Conservation (phyloP, 495 filamentous ascomycete species). For the Penicillium alfredii region DNA sequence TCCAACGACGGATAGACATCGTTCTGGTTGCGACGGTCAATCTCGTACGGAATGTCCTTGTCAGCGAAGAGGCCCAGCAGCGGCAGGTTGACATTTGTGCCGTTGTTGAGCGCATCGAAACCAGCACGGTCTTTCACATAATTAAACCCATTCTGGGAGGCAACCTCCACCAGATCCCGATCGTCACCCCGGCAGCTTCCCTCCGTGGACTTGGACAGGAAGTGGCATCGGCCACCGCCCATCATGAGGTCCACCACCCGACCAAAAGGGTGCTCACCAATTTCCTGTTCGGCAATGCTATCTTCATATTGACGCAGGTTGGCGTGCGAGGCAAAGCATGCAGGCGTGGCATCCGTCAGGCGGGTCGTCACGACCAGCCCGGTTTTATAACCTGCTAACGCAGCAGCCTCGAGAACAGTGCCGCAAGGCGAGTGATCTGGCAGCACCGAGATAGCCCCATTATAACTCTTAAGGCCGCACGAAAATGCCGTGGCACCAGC, state of each 20-base stretch:
- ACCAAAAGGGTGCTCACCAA: conserved; percentile 81
- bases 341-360: conserved; percentile 95
- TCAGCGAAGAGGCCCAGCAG: conserved; percentile 81
- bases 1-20: conserved; percentile 81
- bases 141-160: conserved; percentile 68
- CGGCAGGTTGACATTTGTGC: conserved; percentile 69
- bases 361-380: conserved; percentile 93
- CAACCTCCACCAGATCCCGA: conserved; percentile 61
- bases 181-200: conserved; percentile 74
- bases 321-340: conserved; percentile 89
- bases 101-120: conserved; percentile 72
- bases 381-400: conserved; percentile 83
- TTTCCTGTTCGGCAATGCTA: conserved; percentile 82
- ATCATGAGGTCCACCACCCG: conserved; percentile 85
- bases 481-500: conserved; percentile 95
- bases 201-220: conserved; percentile 69
- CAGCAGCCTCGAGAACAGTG: conserved; percentile 90
- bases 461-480: conserved; percentile 88
- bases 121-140: conserved; percentile 65
- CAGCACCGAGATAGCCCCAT: conserved; percentile 86
- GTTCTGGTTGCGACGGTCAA: conserved; percentile 73
- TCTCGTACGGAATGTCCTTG: conserved; percentile 82
- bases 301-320: conserved; percentile 75
- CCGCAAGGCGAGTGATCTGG: conserved; percentile 84
- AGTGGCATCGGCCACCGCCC: conserved; percentile 90